Evolutionary conservation across 2,329 filamentous ascomycete genomes (phyloP).

Genomic region (Colletotrichum camelliae): DNA sequence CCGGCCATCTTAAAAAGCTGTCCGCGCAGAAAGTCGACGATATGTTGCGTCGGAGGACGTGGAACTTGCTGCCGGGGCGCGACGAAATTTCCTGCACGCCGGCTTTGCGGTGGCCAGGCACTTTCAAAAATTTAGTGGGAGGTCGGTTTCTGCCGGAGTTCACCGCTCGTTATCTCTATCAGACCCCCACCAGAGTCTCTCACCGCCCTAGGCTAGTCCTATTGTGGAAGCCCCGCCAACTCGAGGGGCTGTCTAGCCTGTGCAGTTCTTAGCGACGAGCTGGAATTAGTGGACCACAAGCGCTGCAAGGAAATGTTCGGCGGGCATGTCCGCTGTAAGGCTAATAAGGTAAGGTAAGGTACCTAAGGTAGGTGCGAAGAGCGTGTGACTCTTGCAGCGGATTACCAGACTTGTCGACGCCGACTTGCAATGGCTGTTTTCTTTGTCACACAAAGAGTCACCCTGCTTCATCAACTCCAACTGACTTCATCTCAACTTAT

Average conservation of each 20-base stretch:
- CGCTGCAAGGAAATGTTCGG: neutral
- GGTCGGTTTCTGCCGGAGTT: slow-evolving; percentile 13
- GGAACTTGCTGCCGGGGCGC: neutral
- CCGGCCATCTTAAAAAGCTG: slow-evolving; percentile 49
- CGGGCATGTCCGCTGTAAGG: neutral
- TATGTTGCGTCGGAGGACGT: neutral
- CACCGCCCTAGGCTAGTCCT: slow-evolving; percentile 7
- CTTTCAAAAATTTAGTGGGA: slow-evolving; percentile 26
- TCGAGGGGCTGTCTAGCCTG: neutral
- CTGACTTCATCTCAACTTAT: neutral
- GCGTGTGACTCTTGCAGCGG: neutral
- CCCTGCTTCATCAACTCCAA: neutral
- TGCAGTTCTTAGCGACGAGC: neutral
- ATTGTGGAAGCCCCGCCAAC: neutral
- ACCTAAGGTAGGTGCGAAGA: neutral
- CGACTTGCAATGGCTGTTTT: neutral
- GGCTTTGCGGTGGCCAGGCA: neutral
- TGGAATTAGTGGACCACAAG: slow-evolving; percentile 5
- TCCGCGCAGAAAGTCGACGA: neutral
- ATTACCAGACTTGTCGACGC: neutral
- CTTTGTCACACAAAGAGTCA: neutral
- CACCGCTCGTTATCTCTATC: slow-evolving; percentile 18
- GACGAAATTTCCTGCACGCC: slow-evolving; percentile 15
- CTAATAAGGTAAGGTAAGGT: neutral
- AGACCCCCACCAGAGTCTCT: neutral